Percentiles rank a stretch among this genome's conserved stretches.
Conservation (phyloP, 2,329 filamentous ascomycete genomes). For the Mollisia scopiformis region DNA sequence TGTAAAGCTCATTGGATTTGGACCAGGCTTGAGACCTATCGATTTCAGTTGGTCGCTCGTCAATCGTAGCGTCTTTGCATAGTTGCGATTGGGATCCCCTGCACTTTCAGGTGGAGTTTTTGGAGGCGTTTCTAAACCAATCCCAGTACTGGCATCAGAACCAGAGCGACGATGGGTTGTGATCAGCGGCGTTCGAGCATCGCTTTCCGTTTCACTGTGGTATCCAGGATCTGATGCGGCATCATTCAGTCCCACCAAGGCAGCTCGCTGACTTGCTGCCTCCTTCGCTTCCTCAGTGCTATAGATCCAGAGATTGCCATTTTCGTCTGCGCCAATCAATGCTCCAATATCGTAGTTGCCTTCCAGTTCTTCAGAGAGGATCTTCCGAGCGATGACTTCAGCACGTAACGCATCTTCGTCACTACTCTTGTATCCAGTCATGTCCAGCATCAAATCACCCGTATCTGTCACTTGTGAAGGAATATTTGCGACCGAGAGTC, state of each 20-base stretch:
- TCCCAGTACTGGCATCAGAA: constrained; percentile 57
- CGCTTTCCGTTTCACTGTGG: constrained; percentile 81
- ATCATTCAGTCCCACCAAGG: constrained; percentile 57
- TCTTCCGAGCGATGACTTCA: constrained; percentile 90
- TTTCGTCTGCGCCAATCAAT: constrained; percentile 91
- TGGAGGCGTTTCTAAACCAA: constrained; percentile 63
- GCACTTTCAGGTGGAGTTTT: constrained; percentile 66
- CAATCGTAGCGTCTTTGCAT: constrained; percentile 92
- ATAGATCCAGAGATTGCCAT: constrained; percentile 99
- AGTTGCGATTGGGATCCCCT: constrained; percentile 79
- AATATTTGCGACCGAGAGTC: constrained; percentile 88
- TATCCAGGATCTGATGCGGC: constrained; percentile 92
- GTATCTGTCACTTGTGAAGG: constrained; percentile 89
- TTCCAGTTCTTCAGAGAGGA: constrained; percentile 89
- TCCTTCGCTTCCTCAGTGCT: constrained; percentile 96
- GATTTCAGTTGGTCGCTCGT: constrained; percentile 95
- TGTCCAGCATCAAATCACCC: constrained; percentile 96
- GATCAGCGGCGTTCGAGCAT: constrained; percentile 48
- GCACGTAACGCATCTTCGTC: constrained; percentile 91
- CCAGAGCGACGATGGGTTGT: constrained; percentile 62
- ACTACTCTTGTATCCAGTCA: constrained; percentile 94
- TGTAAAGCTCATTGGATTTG: constrained; percentile 93
- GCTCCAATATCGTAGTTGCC: constrained; percentile 96
- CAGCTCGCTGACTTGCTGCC: constrained; percentile 71
- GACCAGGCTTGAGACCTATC: constrained; percentile 79